These are phyloP conservation scores for Canna indica DNA, from an alignment of 176 grass and related monocot genomes.

Conservation along the genomic window DNA sequence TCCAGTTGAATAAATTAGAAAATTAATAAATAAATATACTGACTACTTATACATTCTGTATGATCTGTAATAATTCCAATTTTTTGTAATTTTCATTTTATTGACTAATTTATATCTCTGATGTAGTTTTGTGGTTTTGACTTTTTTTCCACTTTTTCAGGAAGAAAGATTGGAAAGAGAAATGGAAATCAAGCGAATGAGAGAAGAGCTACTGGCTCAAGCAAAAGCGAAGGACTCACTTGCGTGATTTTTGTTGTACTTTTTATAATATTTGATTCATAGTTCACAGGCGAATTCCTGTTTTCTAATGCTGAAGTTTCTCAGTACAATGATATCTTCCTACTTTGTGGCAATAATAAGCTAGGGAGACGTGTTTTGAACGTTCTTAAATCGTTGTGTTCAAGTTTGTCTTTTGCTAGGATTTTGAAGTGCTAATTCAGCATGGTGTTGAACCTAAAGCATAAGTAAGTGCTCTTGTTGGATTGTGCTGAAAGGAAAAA, in stretches of 20 bases:
- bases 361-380: background rate
- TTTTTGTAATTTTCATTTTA: background rate
- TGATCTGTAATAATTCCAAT: background rate
- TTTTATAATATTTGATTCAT: background rate
- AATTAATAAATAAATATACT: too few species aligned
- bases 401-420: background rate
- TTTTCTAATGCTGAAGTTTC: background rate
- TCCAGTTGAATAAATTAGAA: too few species aligned
- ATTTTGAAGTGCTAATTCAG: background rate
- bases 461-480: background rate
- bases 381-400: background rate
- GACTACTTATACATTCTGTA: background rate
- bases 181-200: constrained; percentile 21
- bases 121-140: background rate
- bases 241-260: constrained; percentile 13
- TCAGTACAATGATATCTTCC: background rate
- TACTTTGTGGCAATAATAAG: background rate
- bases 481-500: background rate
- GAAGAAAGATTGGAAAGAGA: constrained; percentile 28
- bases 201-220: constrained; percentile 24
- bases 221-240: constrained; percentile 32
- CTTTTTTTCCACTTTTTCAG: constrained; percentile 12
- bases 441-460: background rate
- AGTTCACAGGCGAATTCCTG: background rate
- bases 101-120: background rate